These are phyloP conservation scores for Colletotrichum acutatum DNA, from an alignment of 2,329 filamentous ascomycete species.

Conservation along the genomic window DNA sequence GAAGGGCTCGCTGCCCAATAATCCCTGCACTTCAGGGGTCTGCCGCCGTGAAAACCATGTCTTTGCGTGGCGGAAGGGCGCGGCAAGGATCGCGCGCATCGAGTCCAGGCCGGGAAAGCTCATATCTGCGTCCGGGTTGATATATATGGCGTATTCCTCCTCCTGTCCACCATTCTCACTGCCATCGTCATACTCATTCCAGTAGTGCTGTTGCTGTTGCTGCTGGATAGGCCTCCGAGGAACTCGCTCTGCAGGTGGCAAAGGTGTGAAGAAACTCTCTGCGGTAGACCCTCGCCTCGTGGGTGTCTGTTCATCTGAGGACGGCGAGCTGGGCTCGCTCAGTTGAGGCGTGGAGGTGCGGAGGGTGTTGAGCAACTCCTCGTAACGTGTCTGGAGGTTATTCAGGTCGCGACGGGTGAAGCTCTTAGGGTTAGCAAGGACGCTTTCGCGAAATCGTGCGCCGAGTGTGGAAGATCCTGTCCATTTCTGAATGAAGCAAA, in stretches of 20 bases:
- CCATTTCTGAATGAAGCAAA: constrained; percentile 72
- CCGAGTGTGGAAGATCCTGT: constrained; percentile 76
- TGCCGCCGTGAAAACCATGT: constrained; percentile 56
- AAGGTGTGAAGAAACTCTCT: constrained; percentile 23
- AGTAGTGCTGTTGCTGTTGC: constrained; percentile 66
- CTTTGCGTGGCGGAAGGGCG: constrained; percentile 62
- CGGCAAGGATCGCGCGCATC: constrained; percentile 62
- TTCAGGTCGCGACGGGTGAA: constrained; percentile 76
- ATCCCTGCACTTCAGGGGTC: constrained; percentile 5
- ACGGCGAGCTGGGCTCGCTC: constrained; percentile 53
- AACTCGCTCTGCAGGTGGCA: constrained; percentile 31
- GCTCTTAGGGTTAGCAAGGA: constrained; percentile 75
- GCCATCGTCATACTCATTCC: constrained; percentile 89
- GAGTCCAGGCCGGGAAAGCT: constrained; percentile 73
- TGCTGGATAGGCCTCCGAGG: constrained; percentile 41
- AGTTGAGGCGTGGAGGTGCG: constrained; percentile 55
- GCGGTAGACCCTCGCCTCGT: constrained; percentile 34
- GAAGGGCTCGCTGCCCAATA: constrained; percentile 23
- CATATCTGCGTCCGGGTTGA: constrained; percentile 73
- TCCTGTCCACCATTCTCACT: constrained; percentile 70
- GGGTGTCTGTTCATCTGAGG: constrained; percentile 41
- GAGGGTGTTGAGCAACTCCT: constrained; percentile 60
- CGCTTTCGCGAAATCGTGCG: constrained; percentile 72
- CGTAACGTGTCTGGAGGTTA: constrained; percentile 60
- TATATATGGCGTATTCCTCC: constrained; percentile 77